Evolutionary conservation across 2,329 filamentous ascomycete species (phyloP).

Genomic region (Alternaria arbusti): DNA sequence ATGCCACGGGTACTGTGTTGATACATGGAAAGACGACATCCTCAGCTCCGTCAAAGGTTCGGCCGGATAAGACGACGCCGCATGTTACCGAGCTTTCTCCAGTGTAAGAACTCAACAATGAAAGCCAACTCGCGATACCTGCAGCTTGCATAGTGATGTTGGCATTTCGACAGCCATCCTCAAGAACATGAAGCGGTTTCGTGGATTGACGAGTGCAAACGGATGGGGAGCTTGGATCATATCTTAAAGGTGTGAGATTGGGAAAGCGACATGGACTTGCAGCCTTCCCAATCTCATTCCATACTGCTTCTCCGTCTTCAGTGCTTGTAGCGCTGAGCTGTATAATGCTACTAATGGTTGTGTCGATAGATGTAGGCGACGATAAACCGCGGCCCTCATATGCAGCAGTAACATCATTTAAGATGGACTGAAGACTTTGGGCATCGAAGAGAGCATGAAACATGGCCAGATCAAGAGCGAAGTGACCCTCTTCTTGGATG

Average conservation of each 20-base stretch:
- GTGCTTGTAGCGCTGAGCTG: conserved; percentile 39
- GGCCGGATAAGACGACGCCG: conserved; percentile 80
- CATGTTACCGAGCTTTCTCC: conserved; percentile 78
- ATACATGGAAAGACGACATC: conserved; percentile 77
- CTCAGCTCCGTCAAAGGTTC: conserved; percentile 66
- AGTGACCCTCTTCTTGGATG: conserved; percentile 31
- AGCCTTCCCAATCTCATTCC: conserved; percentile 63
- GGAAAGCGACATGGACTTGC: conserved; percentile 75
- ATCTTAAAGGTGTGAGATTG: conserved; percentile 69
- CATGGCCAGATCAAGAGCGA: conserved; percentile 59
- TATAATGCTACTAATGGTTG: conserved; percentile 55
- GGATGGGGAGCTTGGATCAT: conserved; percentile 40
- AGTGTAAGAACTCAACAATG: conserved; percentile 75
- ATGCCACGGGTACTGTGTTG: conserved; percentile 76
- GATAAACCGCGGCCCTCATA: conserved; percentile 42
- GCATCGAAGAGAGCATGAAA: conserved; percentile 91
- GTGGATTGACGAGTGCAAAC: conserved; percentile 49
- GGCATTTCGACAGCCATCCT: conserved; percentile 60
- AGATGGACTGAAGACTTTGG: conserved; percentile 69
- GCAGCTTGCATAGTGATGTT: conserved; percentile 79
- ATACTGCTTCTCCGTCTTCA: conserved; percentile 60
- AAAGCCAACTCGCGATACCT: conserved; percentile 79
- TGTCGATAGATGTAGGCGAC: conserved; percentile 47
- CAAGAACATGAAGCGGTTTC: conserved; percentile 56
- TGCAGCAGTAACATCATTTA: conserved; percentile 62